A percentile compares a stretch with the other conserved stretches of the same genome.
phyloP scores from a whole-genome alignment of 768 basidiomycete genomes.

The Amanita rubescens region DNA sequence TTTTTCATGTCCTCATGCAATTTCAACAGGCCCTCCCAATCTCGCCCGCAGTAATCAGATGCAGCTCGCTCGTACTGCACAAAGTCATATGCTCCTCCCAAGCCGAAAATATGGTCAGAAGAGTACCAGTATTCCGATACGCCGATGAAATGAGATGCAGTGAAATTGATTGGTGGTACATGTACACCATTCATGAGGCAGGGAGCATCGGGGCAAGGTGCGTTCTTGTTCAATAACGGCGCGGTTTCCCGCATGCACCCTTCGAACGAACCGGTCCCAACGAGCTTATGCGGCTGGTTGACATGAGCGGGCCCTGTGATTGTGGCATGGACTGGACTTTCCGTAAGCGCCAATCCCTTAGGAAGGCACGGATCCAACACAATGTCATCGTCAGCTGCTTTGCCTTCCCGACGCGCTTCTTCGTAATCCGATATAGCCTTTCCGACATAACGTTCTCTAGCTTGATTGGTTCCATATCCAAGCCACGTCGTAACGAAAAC shows the following conservation, averaged over 20 bases:
- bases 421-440: slow-evolving; percentile 55
- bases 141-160: slow-evolving; percentile 89
- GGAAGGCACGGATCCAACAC: slow-evolving; percentile 91
- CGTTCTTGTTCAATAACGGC: slow-evolving; percentile 76
- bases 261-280: slow-evolving; percentile 89
- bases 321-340: slow-evolving; percentile 40
- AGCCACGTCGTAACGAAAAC: slow-evolving; percentile 99
- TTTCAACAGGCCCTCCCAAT: slow-evolving; percentile 70
- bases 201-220: slow-evolving; percentile 74
- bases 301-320: slow-evolving; percentile 33
- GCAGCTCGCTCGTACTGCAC: slow-evolving; percentile 95
- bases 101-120: slow-evolving; percentile 91
- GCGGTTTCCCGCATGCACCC: slow-evolving; percentile 67
- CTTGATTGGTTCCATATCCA: slow-evolving; percentile 96
- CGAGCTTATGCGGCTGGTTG: slow-evolving; percentile 49
- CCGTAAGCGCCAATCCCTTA: slow-evolving; percentile 55
- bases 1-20: slow-evolving; percentile 54
- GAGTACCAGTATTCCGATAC: slow-evolving; percentile 99
- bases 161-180: slow-evolving; percentile 92
- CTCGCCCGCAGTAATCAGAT: slow-evolving; percentile 68
- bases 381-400: slow-evolving; percentile 22
- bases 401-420: slow-evolving; percentile 21
- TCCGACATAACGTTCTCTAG: slow-evolving; percentile 87
- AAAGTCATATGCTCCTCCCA: slow-evolving; percentile 94
- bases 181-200: slow-evolving; percentile 95